These are phyloP conservation scores for Blumeriella jaapii DNA, from an alignment of 2,329 filamentous ascomycete genomes.

Conservation along the genomic window DNA sequence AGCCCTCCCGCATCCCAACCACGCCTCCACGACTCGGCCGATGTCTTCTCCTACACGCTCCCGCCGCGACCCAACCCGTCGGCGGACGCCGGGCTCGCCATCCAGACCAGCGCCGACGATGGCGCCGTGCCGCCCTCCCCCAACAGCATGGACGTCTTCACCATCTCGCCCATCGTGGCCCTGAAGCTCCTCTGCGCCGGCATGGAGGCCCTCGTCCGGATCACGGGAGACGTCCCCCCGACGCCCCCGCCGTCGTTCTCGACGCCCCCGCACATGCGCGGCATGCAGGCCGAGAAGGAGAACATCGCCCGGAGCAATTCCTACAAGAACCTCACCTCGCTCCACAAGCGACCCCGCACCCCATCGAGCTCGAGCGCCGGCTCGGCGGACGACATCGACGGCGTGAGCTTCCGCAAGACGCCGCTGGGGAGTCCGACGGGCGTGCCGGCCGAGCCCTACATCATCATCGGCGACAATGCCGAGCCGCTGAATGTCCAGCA, in stretches of 20 bases:
- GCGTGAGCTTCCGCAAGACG: slow-evolving; percentile 37
- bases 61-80: slow-evolving; percentile 26
- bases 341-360: slow-evolving; percentile 24
- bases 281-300: slow-evolving; percentile 50
- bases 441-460: slow-evolving; percentile 34
- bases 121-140: slow-evolving; percentile 24
- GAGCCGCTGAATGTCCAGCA: slow-evolving; percentile 69
- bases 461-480: slow-evolving; percentile 55
- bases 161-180: slow-evolving; percentile 59
- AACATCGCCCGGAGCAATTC: slow-evolving; percentile 47
- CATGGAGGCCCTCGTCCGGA: slow-evolving; percentile 57
- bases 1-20: slow-evolving; percentile 6
- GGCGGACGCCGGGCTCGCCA: slow-evolving; percentile 21
- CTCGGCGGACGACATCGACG: slow-evolving; percentile 36
- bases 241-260: slow-evolving; percentile 60
- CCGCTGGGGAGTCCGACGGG: slow-evolving; percentile 18
- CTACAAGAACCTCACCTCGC: slow-evolving; percentile 29
- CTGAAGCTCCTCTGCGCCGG: slow-evolving; percentile 67
- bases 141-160: slow-evolving; percentile 55
- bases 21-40: slow-evolving; percentile 25
- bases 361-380: slow-evolving; percentile 17
- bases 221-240: slow-evolving; percentile 68
- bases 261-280: slow-evolving; percentile 52
- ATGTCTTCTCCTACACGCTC: slow-evolving; percentile 19
- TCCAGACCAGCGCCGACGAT: slow-evolving; percentile 17